These are phyloP conservation scores for Apophysomyces sp. DNA, from an alignment of 371 early-diverging fungal species.

Conservation along the genomic window DNA sequence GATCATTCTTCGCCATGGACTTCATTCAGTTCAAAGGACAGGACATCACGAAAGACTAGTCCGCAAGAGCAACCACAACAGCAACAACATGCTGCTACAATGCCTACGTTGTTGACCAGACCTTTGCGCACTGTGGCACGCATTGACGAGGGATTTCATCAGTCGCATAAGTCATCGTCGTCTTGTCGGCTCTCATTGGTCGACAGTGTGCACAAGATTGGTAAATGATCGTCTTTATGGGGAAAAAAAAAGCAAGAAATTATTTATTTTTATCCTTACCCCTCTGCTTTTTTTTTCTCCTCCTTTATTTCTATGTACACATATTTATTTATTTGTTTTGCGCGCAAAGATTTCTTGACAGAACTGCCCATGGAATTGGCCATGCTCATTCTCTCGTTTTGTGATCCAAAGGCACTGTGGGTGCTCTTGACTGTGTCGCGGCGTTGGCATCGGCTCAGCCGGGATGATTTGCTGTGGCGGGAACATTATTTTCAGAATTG, in stretches of 20 bases:
- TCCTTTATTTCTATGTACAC: background rate
- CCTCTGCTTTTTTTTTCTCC: background rate
- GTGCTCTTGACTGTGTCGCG: slow-evolving; percentile 11
- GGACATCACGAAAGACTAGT: background rate
- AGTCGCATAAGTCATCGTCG: slow-evolving; percentile 11
- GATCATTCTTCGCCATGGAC: background rate
- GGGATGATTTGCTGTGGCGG: slow-evolving; percentile 19
- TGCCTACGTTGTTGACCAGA: background rate
- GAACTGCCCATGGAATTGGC: slow-evolving; percentile 17
- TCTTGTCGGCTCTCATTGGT: background rate
- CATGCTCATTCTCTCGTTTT: slow-evolving; percentile 11
- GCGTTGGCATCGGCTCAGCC: slow-evolving; percentile 10
- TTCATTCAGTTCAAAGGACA: background rate
- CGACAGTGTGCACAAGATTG: slow-evolving; percentile 7
- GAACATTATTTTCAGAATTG: slow-evolving; percentile 13
- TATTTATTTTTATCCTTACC: background rate
- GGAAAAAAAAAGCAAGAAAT: background rate
- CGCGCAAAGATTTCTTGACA: slow-evolving; percentile 4
- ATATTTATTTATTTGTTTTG: background rate
- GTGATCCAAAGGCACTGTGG: slow-evolving; percentile 14
- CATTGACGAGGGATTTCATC: slow-evolving; percentile 25
- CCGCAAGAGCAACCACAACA: background rate
- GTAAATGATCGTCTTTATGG: slow-evolving; percentile 6
- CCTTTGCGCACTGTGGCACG: background rate
- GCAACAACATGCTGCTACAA: too few relatives aligned